Base-by-base conservation (phyloP, 805 yeast genomes). In the Millerago galiae region DNA sequence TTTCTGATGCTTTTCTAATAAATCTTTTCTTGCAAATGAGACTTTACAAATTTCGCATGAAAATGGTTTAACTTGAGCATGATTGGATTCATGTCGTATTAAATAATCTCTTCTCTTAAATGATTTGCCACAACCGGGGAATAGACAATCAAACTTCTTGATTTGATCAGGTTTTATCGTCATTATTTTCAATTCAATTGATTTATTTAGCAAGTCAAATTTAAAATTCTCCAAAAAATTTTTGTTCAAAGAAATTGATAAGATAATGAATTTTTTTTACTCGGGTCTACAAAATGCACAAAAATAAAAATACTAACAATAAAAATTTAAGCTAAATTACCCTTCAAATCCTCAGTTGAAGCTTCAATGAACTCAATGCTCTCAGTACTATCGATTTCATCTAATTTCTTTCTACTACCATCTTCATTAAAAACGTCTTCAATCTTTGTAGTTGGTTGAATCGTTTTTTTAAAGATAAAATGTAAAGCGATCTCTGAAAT, bases 71-170 rank as follows among this genome's bases (percentile, higher is more conserved):
- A 58, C 51, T 2, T 39, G 31, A 3, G 53, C 46, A 45, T 63
- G 68, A 41, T 61, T 63, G 11, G 53, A 50, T 36, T 58, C 62
- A 41, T 63, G 68, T 30, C 68, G 37, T 15, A 49, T 42, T 4
- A 63, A 46, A 41, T 62, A 63, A 41, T 62, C 72, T 35, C 70
- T 54, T 47, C 67, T 50, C 37, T 64, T 64, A 16, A 61, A 61
- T 8, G 58, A 53, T 42, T 53, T 47, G 37, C 52, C 40, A 48
- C 52, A 35, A n/a, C 52, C 56, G 2, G 56, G 49, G 18, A 41
- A 42, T 2, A 42, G 35, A 45, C 53, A 48, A 9, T 35, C 26
- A 33, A 40, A 46, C 38, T 35, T 26, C 32, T 26, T 35, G 16
- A 5, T 36, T 11, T 35, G 32, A 9, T 29, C 18, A 7, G 34